Percentiles rank a stretch among this genome's conserved stretches.
Conservation (phyloP, 192 early-diverging fungal genomes). For the Haplosporangium gracile region DNA sequence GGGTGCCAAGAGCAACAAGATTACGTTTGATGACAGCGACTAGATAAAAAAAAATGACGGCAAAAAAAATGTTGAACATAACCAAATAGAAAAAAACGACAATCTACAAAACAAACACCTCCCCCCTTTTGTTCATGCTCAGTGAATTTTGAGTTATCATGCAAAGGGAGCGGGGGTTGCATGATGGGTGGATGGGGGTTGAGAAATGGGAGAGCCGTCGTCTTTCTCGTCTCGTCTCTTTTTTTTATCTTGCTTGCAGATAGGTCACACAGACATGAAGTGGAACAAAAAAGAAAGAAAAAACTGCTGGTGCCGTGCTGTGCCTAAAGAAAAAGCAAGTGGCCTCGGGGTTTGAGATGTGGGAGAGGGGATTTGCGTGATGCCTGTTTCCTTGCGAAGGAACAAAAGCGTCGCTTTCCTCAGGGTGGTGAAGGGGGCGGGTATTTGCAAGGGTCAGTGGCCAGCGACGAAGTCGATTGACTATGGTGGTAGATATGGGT, state of each 20-base stretch:
- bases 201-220: background rate
- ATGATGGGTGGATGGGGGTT: background rate
- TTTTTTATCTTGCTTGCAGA: background rate
- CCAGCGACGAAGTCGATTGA: no score
- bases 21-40: slow-evolving; percentile 62
- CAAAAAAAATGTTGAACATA: background rate
- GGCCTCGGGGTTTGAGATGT: no score
- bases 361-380: background rate
- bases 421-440: no score
- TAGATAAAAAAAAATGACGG: background rate
- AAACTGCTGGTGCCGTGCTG: background rate
- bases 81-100: background rate
- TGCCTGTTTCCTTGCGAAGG: background rate
- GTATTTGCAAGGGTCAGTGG: no score
- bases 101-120: background rate
- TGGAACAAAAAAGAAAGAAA: background rate
- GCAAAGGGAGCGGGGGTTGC: background rate
- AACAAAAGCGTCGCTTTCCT: background rate
- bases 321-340: background rate
- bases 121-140: background rate
- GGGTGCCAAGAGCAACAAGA: slow-evolving; percentile 64
- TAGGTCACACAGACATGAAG: background rate
- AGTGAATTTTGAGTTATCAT: slow-evolving; percentile 1
- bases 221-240: background rate
- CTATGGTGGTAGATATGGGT: no score